Evolutionary conservation across 108 stramenopile genomes (phyloP).

Genomic region (Chaetoceros tenuissimus): DNA sequence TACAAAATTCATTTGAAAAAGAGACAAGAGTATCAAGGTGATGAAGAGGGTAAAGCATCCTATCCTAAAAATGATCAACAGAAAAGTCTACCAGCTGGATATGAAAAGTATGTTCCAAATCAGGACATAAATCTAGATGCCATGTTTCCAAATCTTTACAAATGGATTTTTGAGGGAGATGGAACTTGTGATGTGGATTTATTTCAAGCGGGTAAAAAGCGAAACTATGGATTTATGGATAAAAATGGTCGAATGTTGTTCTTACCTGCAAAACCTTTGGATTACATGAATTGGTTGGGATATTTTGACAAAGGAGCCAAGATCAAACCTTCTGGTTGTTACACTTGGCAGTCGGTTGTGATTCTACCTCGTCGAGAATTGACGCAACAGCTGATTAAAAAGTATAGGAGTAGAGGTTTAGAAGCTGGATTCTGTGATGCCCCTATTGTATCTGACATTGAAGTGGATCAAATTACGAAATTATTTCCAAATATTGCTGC

Average conservation of each 20-base stretch:
- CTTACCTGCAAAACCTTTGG: background rate
- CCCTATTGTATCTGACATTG: too few relatives aligned
- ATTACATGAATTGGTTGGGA: background rate
- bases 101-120: background rate
- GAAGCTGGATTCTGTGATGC: background rate
- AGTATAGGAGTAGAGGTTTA: background rate
- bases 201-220: constrained; percentile 1
- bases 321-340: background rate
- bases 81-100: too few relatives aligned
- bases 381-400: background rate
- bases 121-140: background rate
- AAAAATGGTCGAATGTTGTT: background rate
- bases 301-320: background rate
- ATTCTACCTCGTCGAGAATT: background rate
- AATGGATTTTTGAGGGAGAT: background rate
- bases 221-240: constrained; percentile 1
- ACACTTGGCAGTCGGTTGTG: background rate
- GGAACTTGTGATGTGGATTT: background rate
- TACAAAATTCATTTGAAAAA: too few relatives aligned
- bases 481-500: background rate
- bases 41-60: too few relatives aligned
- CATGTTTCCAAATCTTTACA: background rate
- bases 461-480: too few relatives aligned
- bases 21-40: too few relatives aligned
- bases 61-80: too few relatives aligned